phyloP scores from a whole-genome alignment of 2,329 filamentous ascomycete genomes.

The Diaporthe caulivora region DNA sequence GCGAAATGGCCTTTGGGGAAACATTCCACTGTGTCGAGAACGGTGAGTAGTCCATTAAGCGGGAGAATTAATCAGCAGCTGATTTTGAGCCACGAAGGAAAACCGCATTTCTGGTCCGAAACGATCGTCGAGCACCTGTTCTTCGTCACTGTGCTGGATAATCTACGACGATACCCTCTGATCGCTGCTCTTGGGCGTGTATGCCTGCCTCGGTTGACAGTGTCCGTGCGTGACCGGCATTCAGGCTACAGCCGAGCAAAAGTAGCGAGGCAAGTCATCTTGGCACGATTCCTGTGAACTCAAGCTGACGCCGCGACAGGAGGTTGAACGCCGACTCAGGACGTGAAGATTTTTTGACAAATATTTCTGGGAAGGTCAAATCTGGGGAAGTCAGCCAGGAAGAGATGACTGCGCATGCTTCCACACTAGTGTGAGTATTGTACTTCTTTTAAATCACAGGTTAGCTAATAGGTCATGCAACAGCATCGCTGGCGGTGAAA shows the following conservation, averaged over 20 bases:
- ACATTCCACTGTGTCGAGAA: constrained; percentile 49
- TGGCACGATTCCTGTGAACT: too few relatives aligned
- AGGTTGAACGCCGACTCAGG: neutral
- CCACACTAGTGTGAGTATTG: constrained; percentile 40
- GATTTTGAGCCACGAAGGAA: constrained; percentile 20
- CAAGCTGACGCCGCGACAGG: neutral
- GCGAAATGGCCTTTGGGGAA: constrained; percentile 58
- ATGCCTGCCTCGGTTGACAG: constrained; percentile 28
- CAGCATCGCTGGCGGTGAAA: constrained; percentile 32
- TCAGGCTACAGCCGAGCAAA: constrained; percentile 18
- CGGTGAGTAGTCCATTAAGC: constrained; percentile 36
- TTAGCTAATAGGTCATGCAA: neutral
- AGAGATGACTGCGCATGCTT: constrained; percentile 46
- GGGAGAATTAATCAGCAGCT: rapidly evolving
- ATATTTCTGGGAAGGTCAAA: constrained; percentile 41
- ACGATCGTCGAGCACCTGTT: constrained; percentile 44
- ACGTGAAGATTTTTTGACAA: constrained; percentile 44
- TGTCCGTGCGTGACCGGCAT: constrained; percentile 1
- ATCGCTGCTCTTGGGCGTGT: constrained; percentile 1
- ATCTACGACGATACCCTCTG: constrained; percentile 41
- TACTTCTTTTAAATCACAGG: neutral
- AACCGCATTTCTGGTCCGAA: constrained; percentile 47
- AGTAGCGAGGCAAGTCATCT: neutral
- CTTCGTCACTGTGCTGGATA: constrained; percentile 42
- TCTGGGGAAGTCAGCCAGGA: constrained; percentile 42